Evolutionary conservation across 306 rosid genomes (phyloP), one percentile per base, ranked within the genome.

Genomic region (Casuarina glauca): DNA sequence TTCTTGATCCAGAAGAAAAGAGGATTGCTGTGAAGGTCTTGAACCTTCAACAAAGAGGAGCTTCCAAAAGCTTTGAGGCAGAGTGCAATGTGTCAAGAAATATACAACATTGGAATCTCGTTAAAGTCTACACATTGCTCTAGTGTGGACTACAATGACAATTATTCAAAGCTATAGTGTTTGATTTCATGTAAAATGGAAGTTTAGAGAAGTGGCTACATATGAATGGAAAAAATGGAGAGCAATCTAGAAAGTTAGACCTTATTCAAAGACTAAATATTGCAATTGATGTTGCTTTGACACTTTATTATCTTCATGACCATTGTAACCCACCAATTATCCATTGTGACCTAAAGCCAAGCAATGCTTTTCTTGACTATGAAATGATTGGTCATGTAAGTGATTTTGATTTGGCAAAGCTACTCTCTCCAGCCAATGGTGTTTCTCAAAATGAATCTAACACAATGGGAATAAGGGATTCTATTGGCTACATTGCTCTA

Each of bases 141-240:
- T 0, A 69, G 77, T 36, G 1, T 16, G 3, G 80, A 77, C 54
- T 74, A 80, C 67, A 45, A 73, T 2, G 84, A 82, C 2, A 75
- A 68, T 50, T 84, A 9, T 84, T 84, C 43, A 76, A 84, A 77
- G 87, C 80, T 69, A 52, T 84, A 1, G 84, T 84, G 20, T 84
- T 76, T 12, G 61, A 61, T 7, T 81, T 69, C 52, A 77, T 80
- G 84, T 12, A 16, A 51, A 80, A 80, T 62, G 84, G 82, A 52
- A 80, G 74, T 74, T 77, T 84, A n/a, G 84, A 84, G 46, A 36
- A 35, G 6, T 84, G 87, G 87, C 2, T 83, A 7, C 79, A 83
- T 72, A 74, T 69, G 0, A 0, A 0, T 1, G 32, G 2, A 4
- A 36, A 4, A 1, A 17, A 0, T 67, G 68, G 2, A 4, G 20